phyloP scores from a whole-genome alignment of 2,329 filamentous ascomycete genomes.

The Whalleya microplaca region DNA sequence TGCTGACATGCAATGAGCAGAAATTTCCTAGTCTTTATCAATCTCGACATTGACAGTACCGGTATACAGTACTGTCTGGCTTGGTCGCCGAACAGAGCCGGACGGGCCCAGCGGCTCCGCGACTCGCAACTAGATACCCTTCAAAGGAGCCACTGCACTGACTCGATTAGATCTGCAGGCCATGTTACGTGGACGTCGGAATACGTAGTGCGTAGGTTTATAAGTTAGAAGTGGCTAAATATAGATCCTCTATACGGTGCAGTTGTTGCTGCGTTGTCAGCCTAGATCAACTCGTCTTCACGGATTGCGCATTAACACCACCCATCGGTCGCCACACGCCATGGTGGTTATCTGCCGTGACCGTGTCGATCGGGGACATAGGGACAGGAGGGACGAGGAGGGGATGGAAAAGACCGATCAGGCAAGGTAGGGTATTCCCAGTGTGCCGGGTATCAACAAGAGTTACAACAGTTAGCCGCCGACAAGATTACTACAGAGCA shows the following conservation, averaged over 20 bases:
- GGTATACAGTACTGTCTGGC: constrained; percentile 3
- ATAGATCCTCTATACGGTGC: constrained; percentile 10
- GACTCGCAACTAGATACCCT: constrained; percentile 16
- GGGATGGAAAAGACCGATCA: background rate
- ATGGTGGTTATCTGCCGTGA: constrained; percentile 25
- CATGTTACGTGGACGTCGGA: constrained; percentile 14
- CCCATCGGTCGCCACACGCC: constrained; percentile 19
- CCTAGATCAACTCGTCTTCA: constrained; percentile 7
- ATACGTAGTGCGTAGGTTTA: background rate
- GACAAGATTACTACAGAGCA: constrained; percentile 20
- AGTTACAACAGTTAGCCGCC: constrained; percentile 21
- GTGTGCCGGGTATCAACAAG: constrained; percentile 9
- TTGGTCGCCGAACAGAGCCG: constrained; percentile 21
- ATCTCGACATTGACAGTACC: constrained; percentile 6
- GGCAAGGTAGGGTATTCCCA: background rate
- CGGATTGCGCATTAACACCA: constrained; percentile 14
- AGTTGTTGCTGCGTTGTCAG: constrained; percentile 17
- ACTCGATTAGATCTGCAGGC: constrained; percentile 6
- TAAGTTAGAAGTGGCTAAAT: constrained; percentile 17
- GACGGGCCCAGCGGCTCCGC: constrained; percentile 28
- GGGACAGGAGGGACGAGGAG: background rate
- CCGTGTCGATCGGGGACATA: constrained; percentile 26
- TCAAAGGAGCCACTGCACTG: background rate
- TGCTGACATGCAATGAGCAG: constrained; percentile 20
- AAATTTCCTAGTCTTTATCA: too few relatives aligned